Conservation (phyloP, 2,329 filamentous ascomycete species). For the Stachybotrys echinatus region DNA sequence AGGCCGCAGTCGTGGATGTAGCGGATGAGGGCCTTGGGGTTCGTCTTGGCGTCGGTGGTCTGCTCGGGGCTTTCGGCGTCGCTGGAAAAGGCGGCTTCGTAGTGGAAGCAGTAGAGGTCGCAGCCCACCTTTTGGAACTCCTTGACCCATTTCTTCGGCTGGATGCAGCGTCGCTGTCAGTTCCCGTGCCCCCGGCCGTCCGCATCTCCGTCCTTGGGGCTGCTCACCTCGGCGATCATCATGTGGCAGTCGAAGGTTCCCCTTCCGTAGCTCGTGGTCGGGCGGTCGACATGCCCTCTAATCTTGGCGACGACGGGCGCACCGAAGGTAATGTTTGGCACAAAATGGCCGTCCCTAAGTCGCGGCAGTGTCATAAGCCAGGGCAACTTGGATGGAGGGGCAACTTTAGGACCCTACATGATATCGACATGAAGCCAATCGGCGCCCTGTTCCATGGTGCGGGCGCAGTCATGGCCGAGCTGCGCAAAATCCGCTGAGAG, state of each 20-base stretch:
- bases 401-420: slow-evolving; percentile 42
- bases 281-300: slow-evolving; percentile 74
- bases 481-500: slow-evolving; percentile 92
- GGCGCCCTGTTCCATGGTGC: slow-evolving; percentile 79
- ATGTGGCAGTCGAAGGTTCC: slow-evolving; percentile 99
- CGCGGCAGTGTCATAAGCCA: slow-evolving; percentile 2
- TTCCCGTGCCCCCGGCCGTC: neutral
- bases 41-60: slow-evolving; percentile 66
- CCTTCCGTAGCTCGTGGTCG: slow-evolving; percentile 62
- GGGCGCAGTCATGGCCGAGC: slow-evolving; percentile 78
- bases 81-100: slow-evolving; percentile 88
- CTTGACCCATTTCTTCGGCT: slow-evolving; percentile 98
- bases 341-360: slow-evolving; percentile 91
- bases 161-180: slow-evolving; percentile 2
- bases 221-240: slow-evolving; percentile 96
- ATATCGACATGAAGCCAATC: slow-evolving; percentile 97
- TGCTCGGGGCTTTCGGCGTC: slow-evolving; percentile 75
- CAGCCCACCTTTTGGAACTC: slow-evolving; percentile 92
- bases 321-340: slow-evolving; percentile 97
- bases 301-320: slow-evolving; percentile 94
- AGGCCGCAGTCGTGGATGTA: slow-evolving; percentile 88
- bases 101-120: slow-evolving; percentile 99
- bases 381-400: slow-evolving; percentile 4
- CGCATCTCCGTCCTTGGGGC: neutral
- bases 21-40: slow-evolving; percentile 75